Evolutionary conservation across 495 filamentous ascomycete species (phyloP), one percentile per base, ranked within the genome.

Genomic region (Penicillium herquei): DNA sequence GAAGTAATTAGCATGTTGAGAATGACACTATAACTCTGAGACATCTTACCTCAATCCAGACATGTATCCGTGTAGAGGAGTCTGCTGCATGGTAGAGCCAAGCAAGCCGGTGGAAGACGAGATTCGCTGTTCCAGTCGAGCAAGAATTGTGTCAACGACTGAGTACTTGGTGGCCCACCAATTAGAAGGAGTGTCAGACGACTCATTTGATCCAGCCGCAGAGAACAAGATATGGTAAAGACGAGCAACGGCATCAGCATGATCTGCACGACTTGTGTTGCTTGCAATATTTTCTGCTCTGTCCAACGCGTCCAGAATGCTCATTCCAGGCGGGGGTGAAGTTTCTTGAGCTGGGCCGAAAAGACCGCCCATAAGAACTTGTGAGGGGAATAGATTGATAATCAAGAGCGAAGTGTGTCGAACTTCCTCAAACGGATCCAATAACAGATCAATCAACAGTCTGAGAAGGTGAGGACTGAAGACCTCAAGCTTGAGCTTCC

Each of bases 381-480:
- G 57, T 7, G 39, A 44, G 18, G 73, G 72, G 32, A 75, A 75
- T 7, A 76, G n/a, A 21, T 78, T 79, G 26, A 96, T 56, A 13
- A 91, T 70, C 6, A 73, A 72, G 0, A 84, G 68, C 7, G 94
- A 82, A 1, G 74, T 74, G 39, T 81, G 82, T 55, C 94, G 81
- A 10, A 98, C 88, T 73, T 98, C 94, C 56, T 98, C 94, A 62
- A 93, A 98, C 0, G 93, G 89, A 63, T 98, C 87, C 43, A 94
- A 72, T 1, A 96, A 61, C 9, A 94, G 81, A 66, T 97, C 91
- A 5, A 91, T 62, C 7, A 96, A 71, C 16, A 86, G 60, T 33
- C 80, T 63, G 13, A 79, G 58, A 43, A 84, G 59, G 3, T 58
- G 61, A 0, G 60, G 68, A n/a, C 78, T 77, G 33, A 88, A 79